Base-by-base conservation (phyloP, 176 grass and related monocot species). In the Themeda triandra region DNA sequence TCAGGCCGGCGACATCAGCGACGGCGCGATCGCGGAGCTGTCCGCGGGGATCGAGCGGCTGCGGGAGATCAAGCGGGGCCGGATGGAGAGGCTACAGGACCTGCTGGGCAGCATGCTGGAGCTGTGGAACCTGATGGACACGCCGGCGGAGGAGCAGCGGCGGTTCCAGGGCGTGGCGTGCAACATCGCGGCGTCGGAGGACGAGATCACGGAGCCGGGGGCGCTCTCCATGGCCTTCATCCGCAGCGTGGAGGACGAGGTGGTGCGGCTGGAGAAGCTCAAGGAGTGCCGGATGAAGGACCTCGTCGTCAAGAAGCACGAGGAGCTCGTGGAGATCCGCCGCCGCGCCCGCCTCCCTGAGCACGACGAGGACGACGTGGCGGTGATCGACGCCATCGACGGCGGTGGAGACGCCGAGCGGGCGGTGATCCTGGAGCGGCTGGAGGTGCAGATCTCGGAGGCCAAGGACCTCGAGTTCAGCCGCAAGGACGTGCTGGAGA, bases 61-160 rank as follows among this genome's bases (percentile, higher is more conserved):
- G 58, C 73, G 86, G 18, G 91, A 87, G 10, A 84, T 92, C 44
- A 98, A 98, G 63, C 84, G 82, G 6, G 48, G 79, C 18, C 83
- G 96, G 21, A 94, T 95, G 81, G 83, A 94, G 82, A 88, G 90
- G 96, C 87, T 98, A 82, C 96, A 98, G 81, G 93, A 98, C 82
- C 88, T 94, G 32, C 80, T 86, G 39, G 91, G 36, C 37, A 84
- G 77, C 58, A 93, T 98, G 93, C 87, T 98, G 58, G 91, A 98
- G 83, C 76, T 98, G 27, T 98, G 96, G 96, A 82, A 89, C 65
- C 84, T 98, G 69, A 92, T 98, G 96, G 96, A 98, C 83, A 96
- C 89, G 83, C 96, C 96, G 59, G 63, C 83, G 28, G 96, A 98
- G 83, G 96, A 98, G 90, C 96, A 98, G 80, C 79, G 59, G 36